These are phyloP conservation scores for Botrytis tulipae DNA, from an alignment of 2,329 filamentous ascomycete species.

Conservation along the genomic window DNA sequence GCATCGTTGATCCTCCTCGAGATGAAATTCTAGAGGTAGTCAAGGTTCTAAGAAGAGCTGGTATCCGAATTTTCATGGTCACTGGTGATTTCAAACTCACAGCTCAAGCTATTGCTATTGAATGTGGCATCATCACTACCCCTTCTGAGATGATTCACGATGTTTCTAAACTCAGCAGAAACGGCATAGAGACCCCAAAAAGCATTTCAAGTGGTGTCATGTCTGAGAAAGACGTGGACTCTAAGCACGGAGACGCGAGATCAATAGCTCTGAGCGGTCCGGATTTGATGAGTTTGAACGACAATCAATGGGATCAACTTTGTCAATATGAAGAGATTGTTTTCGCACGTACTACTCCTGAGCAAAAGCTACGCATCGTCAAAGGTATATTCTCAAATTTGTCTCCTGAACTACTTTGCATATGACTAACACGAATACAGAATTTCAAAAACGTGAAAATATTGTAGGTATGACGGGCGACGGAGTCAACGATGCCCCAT, in stretches of 20 bases:
- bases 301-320: conserved; percentile 66
- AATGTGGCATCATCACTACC: conserved; percentile 65
- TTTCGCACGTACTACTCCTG: conserved; percentile 71
- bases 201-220: not conserved
- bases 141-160: conserved; percentile 25
- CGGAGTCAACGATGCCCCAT: conserved; percentile 51
- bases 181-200: conserved; percentile 12
- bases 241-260: not conserved
- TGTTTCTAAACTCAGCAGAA: conserved; percentile 20
- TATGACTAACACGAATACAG: conserved; percentile 10
- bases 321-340: conserved; percentile 67
- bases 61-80: conserved; percentile 73
- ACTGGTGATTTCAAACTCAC: conserved; percentile 78
- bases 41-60: conserved; percentile 61
- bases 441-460: conserved; percentile 50
- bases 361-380: conserved; percentile 76
- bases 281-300: conserved; percentile 62
- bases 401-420: not conserved
- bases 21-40: conserved; percentile 56
- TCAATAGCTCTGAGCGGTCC: conserved; percentile 62
- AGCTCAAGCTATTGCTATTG: conserved; percentile 65
- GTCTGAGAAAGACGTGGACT: conserved; percentile 10
- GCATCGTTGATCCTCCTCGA: conserved; percentile 56
- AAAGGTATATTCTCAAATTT: conserved; percentile 48
- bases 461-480: conserved; percentile 54